phyloP scores from a whole-genome alignment of 768 basidiomycete genomes.

The Sarcodon aspratus region DNA sequence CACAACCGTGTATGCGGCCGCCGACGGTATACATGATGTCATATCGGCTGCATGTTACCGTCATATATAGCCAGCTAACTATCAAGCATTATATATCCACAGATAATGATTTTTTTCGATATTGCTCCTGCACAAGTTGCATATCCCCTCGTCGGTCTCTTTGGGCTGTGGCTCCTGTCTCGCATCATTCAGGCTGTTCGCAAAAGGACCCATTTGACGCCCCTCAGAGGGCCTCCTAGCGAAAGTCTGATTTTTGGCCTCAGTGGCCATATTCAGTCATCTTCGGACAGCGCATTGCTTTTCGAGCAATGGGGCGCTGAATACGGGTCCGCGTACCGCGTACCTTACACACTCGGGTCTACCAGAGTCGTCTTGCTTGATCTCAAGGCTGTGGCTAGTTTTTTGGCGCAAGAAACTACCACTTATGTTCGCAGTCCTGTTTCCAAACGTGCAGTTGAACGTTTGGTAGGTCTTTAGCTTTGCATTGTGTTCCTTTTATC shows the following conservation, averaged over 20 bases:
- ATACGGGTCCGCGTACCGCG: constrained; percentile 34
- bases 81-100: too few relatives aligned
- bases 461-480: constrained; percentile 17
- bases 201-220: constrained; percentile 16
- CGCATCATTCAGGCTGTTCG: constrained; percentile 7
- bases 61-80: too few relatives aligned
- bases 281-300: constrained; percentile 19
- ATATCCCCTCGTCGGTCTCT: too few relatives aligned
- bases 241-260: constrained; percentile 32
- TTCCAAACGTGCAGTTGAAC: constrained; percentile 22
- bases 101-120: too few relatives aligned
- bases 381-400: constrained; percentile 37
- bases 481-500: not conserved
- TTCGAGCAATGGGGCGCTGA: constrained; percentile 35
- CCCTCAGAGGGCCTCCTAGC: constrained; percentile 30
- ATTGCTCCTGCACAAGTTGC: too few relatives aligned
- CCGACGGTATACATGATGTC: too few relatives aligned
- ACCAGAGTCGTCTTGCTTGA: constrained; percentile 12
- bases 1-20: too few relatives aligned
- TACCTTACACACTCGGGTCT: constrained; percentile 19
- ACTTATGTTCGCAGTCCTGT: constrained; percentile 31
- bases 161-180: constrained; percentile 9
- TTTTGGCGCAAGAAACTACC: constrained; percentile 37
- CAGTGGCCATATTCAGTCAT: constrained; percentile 14
- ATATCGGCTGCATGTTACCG: too few relatives aligned